Evolutionary conservation across 2,329 filamentous ascomycete genomes (phyloP).

Genomic region (Microsporum canis): DNA sequence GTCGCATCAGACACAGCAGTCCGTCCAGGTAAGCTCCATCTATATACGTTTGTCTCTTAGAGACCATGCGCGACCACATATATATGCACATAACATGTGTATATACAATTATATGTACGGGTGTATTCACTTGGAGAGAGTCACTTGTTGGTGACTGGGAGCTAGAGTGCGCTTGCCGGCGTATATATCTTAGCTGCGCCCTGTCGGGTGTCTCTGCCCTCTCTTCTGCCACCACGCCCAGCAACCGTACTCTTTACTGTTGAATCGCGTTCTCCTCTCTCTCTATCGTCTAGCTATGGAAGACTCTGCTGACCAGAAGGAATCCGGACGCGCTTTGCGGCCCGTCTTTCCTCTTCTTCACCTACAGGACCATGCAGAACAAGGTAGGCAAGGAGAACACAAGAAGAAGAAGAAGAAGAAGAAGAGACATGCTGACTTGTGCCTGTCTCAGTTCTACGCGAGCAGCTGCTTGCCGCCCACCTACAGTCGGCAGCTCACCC

Average conservation of each 20-base stretch:
- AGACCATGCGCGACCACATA: background rate
- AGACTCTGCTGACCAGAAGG: background rate
- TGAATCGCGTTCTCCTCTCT: background rate
- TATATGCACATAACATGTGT: too few species aligned
- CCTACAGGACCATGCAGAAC: slow-evolving; percentile 34
- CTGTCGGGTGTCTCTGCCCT: background rate
- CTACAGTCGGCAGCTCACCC: slow-evolving; percentile 23
- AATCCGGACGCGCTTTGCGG: background rate
- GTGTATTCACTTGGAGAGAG: too few species aligned
- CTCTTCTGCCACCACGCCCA: too few species aligned
- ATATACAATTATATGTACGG: too few species aligned
- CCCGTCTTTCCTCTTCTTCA: background rate
- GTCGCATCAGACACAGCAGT: slow-evolving; percentile 8
- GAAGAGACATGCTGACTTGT: slow-evolving; percentile 3
- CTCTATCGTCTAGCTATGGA: background rate
- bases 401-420: background rate
- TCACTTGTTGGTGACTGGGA: too few species aligned
- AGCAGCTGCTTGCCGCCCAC: slow-evolving; percentile 47
- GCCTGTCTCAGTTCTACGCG: slow-evolving; percentile 44
- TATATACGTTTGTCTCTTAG: background rate
- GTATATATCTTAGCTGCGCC: background rate
- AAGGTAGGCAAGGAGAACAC: slow-evolving; percentile 26
- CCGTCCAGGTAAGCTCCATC: slow-evolving; percentile 43
- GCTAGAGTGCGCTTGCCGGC: background rate
- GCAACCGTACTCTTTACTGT: too few species aligned